phyloP scores from a whole-genome alignment of 441 rosid genomes.

The Erysimum pusillum region DNA sequence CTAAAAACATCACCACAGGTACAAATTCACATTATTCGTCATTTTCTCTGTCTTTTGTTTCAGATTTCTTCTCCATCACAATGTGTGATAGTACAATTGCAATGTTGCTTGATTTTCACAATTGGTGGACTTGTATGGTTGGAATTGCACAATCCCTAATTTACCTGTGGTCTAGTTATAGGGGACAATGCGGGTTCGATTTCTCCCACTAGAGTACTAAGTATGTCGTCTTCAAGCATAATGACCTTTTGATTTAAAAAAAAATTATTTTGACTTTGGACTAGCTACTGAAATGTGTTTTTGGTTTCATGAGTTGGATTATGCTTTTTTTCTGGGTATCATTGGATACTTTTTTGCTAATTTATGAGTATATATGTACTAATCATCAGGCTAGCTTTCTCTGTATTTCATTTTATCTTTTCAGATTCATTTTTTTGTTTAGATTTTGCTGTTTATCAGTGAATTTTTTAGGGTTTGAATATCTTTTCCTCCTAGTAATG shows the following conservation, averaged over 20 bases:
- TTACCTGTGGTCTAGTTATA: background rate
- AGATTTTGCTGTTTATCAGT: conserved; percentile 4
- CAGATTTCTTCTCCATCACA: background rate
- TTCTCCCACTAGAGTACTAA: background rate
- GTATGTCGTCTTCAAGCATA: conserved; percentile 1
- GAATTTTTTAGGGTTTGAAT: background rate
- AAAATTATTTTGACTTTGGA: background rate
- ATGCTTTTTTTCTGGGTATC: conserved; percentile 16
- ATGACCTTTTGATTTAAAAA: background rate
- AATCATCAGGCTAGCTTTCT: conserved; percentile 5
- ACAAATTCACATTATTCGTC: background rate
- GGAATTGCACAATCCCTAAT: conserved; percentile 12
- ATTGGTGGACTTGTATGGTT: background rate
- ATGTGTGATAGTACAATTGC: background rate
- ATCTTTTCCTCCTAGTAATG: conserved; percentile 4
- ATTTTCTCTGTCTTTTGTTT: background rate
- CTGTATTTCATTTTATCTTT: background rate
- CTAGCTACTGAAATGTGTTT: conserved; percentile 21
- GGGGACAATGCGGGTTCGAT: conserved; percentile 26
- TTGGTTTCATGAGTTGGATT: conserved; percentile 15
- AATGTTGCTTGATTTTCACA: conserved; percentile 14
- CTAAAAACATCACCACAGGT: background rate
- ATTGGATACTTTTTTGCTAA: background rate
- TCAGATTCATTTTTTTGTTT: background rate
- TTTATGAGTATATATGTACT: background rate